phyloP scores from a whole-genome alignment of 2,329 filamentous ascomycete genomes.

The Akanthomyces dipterigenus region DNA sequence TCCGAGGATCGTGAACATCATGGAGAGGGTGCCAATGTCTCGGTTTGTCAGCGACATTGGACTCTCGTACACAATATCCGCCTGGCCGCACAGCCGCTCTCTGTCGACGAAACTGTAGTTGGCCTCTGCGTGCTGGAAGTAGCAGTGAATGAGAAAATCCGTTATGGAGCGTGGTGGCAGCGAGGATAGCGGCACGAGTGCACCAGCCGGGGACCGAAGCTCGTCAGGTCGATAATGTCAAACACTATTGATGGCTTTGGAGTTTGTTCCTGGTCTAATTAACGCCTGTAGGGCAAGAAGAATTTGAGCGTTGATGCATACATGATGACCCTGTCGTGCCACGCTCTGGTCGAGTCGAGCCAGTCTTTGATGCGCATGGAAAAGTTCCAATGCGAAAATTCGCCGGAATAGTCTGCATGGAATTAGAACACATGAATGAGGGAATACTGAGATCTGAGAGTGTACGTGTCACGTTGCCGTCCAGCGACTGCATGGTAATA shows the following conservation, averaged over 20 bases:
- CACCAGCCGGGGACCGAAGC: slow-evolving; percentile 34
- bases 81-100: slow-evolving; percentile 33
- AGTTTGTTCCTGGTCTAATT: slow-evolving; percentile 25
- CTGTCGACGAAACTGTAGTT: slow-evolving; percentile 43
- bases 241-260: neutral
- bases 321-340: slow-evolving; percentile 21
- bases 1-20: slow-evolving; percentile 40
- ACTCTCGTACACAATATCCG: slow-evolving; percentile 36
- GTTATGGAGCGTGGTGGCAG: slow-evolving; percentile 41
- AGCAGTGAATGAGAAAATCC: slow-evolving; percentile 38
- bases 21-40: slow-evolving; percentile 36
- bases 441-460: neutral
- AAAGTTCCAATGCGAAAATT: slow-evolving; percentile 48
- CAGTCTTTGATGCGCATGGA: slow-evolving; percentile 44
- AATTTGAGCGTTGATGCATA: slow-evolving; percentile 12
- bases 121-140: slow-evolving; percentile 41
- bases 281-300: slow-evolving; percentile 6
- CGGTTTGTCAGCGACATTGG: slow-evolving; percentile 30
- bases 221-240: slow-evolving; percentile 37
- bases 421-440: neutral
- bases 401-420: slow-evolving; percentile 40
- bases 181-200: slow-evolving; percentile 31
- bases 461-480: slow-evolving; percentile 34
- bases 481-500: slow-evolving; percentile 33
- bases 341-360: slow-evolving; percentile 40